Base-by-base conservation (phyloP, 257 asterid species). In the Solanum phureja region DNA sequence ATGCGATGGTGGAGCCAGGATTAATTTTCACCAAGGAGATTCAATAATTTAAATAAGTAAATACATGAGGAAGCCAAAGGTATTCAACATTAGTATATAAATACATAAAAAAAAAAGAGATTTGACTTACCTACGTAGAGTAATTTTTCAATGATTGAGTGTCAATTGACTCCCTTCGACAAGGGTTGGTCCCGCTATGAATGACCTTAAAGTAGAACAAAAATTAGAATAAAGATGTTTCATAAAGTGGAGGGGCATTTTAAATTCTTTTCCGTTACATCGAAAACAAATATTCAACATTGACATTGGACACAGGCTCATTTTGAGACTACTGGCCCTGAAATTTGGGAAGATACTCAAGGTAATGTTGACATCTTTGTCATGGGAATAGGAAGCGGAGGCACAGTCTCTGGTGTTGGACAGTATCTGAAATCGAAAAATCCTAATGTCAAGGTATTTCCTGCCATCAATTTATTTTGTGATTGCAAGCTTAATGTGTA, bases 341-440 rank as follows among this genome's bases (percentile, higher is more conserved):
- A 94, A 88, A 29, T 94, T 18, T 94, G 98, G 98, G 91, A 90
- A 88, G 98, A 94, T 46, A 91, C 98, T n/a, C 86, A 89, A 73
- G 98, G 98, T 19, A 93, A 94, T 83, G 88, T 94, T 35, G 96
- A 92, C 77, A 94, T 92, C 7, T 91, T 94, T 74, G 91, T 93
- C 10, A 93, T 93, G 96, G 96, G 98, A 88, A 94, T 94, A 8
- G 96, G 98, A 44, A 94, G 96, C 7, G 98, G 98, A 88, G 98
- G 98, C 83, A 93, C 96, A 0, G 96, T 94, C 52, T 92, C 96
- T 23, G 98, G 98, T 13, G 94, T 93, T 62, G 98, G 98, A 46
- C 94, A 90, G 31, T 94, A 91, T 90, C 88, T 94, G 86, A 94
- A 93, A 83, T 93, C 94, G 40, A 88, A 89, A 83, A 94, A 94